Base-by-base conservation (phyloP, 2,329 filamentous ascomycete species). In the Aspergillus terreus region DNA sequence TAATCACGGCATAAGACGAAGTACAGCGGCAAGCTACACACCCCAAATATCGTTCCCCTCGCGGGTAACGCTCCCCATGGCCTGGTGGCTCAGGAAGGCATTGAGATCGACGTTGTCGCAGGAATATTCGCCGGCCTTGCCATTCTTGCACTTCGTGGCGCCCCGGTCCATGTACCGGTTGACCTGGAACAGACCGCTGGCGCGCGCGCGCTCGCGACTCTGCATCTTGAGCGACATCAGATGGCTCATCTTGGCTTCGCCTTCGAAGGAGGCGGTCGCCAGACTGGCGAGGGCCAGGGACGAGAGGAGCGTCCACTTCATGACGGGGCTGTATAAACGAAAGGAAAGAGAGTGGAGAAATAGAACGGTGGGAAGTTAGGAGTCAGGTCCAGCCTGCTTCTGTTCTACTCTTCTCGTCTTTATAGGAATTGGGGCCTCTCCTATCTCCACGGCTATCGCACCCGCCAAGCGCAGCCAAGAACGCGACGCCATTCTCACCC, bases 11-110 rank as follows among this genome's bases (percentile, higher is more conserved):
- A 44, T 7, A 19, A n/a, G 30, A 4, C 11, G n/a, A 19, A 21
- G 27, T 4, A 5, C 23, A 19, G 5, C 6, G 23, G 23, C 23
- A 23, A 21, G 9, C 4, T 25, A 36, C 55, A 35, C 40, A 57
- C 55, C 57, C 57, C 57, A 59, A 11, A 59, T n/a, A 51, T 59
- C 55, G 15, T 59, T 59, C 0, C 57, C 57, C 47, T 59, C 57
- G 35, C 57, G 57, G 21, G 52, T 58, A 21, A n/a, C 36, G 17
- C 55, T 59, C n/a, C 54, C 55, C 57, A 59, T 23, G n/a, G 51
- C 55, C 45, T 59, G 57, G 30, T 59, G 57, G 36, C 57, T 59
- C 25, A 59, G 44, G 27, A 59, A 59, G 4, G 44, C 36, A 15
- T 48, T 38, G 9, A 59, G 47, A n/a, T 59, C 53, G 7, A 58